Base-by-base conservation (phyloP, 352 stramenopile species). In the Pythium utonaiense region DNA sequence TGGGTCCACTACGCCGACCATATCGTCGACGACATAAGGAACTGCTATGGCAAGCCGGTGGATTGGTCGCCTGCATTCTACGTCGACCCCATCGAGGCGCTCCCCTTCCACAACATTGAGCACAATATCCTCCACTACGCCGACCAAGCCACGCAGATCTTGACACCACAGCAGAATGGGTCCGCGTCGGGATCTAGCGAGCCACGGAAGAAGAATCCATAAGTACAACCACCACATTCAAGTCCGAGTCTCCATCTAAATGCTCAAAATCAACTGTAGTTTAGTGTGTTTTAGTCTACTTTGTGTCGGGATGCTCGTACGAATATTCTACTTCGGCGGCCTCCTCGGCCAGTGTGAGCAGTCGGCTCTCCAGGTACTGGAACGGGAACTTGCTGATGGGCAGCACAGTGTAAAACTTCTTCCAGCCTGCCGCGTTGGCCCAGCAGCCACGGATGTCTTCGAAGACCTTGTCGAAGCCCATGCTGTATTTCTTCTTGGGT, bases 361-460 rank as follows among this genome's bases (percentile, higher is more conserved):
- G 67, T 40, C 78, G 66, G 22, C 64, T 45, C 57, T 89, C 81
- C 12, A 91, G 59, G 13, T 78, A 68, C 52, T 77, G 76, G 60
- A 89, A 89, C 1, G 70, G 53, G 57, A 88, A 85, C 10, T 71
- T 71, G 36, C 58, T 75, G 64, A 91, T 78, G 3, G 79, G 72
- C 24, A 80, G 83, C 10, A 91, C 62, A 28, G 76, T 83, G 58
- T 86, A 91, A 7, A 82, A 65, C 48, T 82, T 78, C 14, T 86
- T 72, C 60, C 57, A 67, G 25, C 57, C 13, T 3, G 51, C 31
- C 17, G 53, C 41, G 40, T 67, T 55, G 42, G 52, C 60, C 41
- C 45, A 67, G 30, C 60, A 67, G 14, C 60, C 38, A 13, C n/a
- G 38, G 21, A 59, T 38, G 21, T 36, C 17, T 12, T 38, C n/a